Evolutionary conservation across 805 yeast species (phyloP).

Genomic region (Kuraishia piskuri): DNA sequence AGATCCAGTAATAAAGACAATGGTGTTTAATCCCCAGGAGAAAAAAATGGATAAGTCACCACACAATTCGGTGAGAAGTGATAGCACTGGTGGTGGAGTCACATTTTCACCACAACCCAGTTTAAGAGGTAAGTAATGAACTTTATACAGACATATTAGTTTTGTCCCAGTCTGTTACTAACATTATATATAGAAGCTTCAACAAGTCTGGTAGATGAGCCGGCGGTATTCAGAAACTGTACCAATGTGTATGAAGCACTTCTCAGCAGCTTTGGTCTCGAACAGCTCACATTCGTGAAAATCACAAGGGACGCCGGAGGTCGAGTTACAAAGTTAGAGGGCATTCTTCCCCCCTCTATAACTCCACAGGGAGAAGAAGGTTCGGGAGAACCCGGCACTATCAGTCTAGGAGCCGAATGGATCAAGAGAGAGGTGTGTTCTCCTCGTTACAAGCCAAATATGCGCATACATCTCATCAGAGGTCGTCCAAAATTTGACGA

Average conservation of each 20-base stretch:
- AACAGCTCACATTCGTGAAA: conserved; percentile 23
- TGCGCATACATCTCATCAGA: conserved; percentile 27
- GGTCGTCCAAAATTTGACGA: neutral
- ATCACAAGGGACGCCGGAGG: conserved; percentile 31
- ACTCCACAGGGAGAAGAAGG: conserved; percentile 7
- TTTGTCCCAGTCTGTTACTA: neutral
- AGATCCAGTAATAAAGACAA: neutral
- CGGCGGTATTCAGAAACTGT: neutral
- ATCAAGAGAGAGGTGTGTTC: conserved; percentile 29
- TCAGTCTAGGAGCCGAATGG: conserved; percentile 21
- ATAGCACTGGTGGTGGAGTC: neutral
- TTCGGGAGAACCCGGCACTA: conserved; percentile 2
- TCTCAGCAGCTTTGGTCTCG: neutral
- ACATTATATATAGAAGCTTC: neutral
- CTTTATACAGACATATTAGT: too few relatives aligned
- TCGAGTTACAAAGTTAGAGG: conserved; percentile 27
- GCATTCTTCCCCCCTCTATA: conserved; percentile 13
- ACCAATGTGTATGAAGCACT: neutral
- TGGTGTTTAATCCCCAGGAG: neutral
- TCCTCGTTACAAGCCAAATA: conserved; percentile 35
- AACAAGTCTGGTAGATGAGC: neutral
- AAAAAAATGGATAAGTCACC: neutral
- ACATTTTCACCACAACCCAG: too few relatives aligned
- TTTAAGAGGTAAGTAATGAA: too few relatives aligned
- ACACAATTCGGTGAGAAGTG: neutral